These are phyloP conservation scores for Ganoderma boninense DNA, from an alignment of 1,284 basidiomycete species.

Conservation along the genomic window DNA sequence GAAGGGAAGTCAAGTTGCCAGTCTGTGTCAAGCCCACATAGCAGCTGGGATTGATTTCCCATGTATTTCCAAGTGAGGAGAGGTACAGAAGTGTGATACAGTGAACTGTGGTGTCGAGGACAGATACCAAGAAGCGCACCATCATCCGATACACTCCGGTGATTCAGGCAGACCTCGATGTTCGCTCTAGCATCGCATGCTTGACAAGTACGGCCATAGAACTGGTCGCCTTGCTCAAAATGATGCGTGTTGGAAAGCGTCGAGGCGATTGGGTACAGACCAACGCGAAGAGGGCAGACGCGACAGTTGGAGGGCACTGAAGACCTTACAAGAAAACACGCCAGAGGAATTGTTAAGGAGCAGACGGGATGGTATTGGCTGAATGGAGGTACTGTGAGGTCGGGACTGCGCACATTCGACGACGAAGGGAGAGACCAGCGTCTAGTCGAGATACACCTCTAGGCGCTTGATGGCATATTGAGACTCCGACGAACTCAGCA, in stretches of 20 bases:
- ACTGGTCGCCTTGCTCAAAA: slow-evolving; percentile 31
- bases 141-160: slow-evolving; percentile 31
- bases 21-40: too few species aligned
- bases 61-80: background rate
- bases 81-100: background rate
- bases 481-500: slow-evolving; percentile 32
- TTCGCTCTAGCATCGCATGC: slow-evolving; percentile 31
- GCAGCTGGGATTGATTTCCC: background rate
- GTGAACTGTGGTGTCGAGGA: slow-evolving; percentile 13
- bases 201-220: slow-evolving; percentile 32
- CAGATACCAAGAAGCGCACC: slow-evolving; percentile 30
- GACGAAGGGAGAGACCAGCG: background rate
- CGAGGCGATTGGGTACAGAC: background rate
- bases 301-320: background rate
- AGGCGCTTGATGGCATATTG: background rate
- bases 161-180: slow-evolving; percentile 29
- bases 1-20: too few species aligned
- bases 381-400: too few species aligned
- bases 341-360: background rate
- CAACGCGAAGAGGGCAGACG: background rate
- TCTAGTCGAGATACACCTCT: background rate
- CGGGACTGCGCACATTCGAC: too few species aligned
- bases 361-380: background rate
- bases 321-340: background rate
- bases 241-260: slow-evolving; percentile 19